Base-by-base conservation (phyloP, 1,284 basidiomycete genomes). In the Mrakiaceae sp. region DNA sequence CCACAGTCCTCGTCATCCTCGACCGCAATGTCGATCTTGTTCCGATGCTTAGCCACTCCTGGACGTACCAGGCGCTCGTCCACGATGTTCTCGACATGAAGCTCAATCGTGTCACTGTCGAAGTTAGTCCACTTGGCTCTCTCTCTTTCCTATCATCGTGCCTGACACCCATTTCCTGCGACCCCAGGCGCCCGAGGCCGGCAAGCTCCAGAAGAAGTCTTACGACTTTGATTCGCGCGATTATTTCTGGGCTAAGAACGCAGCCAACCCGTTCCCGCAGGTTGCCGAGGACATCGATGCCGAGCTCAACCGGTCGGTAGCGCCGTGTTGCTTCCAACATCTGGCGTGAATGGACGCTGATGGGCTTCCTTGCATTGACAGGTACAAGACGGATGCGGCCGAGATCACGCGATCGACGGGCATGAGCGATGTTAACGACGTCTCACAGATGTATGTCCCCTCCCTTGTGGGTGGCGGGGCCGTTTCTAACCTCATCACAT, bases 191-290 rank as follows among this genome's bases (percentile, higher is more conserved):
- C 79, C 80, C n/a, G 81, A 82, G 67, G 77, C 75, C 66, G 80
- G 80, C 46, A 76, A 78, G 58, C 81, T 87, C 16, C 83, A 86
- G 73, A 95, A 93, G 74, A 87, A 87, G 69, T 86, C 88, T 0
- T 98, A 98, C 72, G 96, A 99, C 75, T 85, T 99, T 51, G 95
- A 98, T 76, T 86, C 90, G 11, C 97, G 97, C 72, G 96, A 99
- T 76, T 99, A 96, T 76, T 99, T 99, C 80, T 99, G 96, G 96
- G 87, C 87, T 8, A 92, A 91, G 77, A 97, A 98, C 73, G 91
- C 93, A 1, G 86, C 88, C 5, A 91, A 90, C 69, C 96, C 96
- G 0, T 98, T 99, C 81, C 96, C 96, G 46, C 91, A 97, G 71
- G 96, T 99, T 2, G 95, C 96, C 0, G 96, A 98, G 74, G 94